These are phyloP conservation scores for Pulveroboletus frians DNA, from an alignment of 768 basidiomycete species.

Conservation along the genomic window DNA sequence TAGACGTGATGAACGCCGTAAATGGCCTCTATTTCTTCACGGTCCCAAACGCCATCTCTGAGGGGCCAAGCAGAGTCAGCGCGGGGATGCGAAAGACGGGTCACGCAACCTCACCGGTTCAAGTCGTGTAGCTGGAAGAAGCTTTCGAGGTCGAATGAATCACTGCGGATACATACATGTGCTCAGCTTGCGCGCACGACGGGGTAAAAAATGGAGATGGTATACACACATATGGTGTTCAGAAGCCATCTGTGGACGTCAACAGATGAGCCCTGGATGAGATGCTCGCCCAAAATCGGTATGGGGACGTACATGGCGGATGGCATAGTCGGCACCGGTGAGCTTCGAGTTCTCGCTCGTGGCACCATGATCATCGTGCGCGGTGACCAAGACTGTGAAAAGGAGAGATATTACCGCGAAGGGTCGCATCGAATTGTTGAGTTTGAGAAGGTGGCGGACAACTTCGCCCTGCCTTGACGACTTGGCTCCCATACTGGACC, in stretches of 20 bases:
- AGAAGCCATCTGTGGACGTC: constrained; percentile 63
- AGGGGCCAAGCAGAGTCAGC: not conserved
- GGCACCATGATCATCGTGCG: constrained; percentile 62
- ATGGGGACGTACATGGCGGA: constrained; percentile 72
- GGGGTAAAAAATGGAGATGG: not conserved
- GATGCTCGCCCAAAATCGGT: constrained; percentile 4
- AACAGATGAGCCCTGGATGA: constrained; percentile 7
- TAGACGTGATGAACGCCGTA: constrained; percentile 95
- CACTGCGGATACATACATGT: constrained; percentile 40
- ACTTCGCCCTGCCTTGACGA: not conserved
- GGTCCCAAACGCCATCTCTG: constrained; percentile 79
- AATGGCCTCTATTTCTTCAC: constrained; percentile 87
- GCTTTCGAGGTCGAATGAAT: constrained; percentile 75
- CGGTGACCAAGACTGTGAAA: constrained; percentile 30
- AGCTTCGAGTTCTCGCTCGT: constrained; percentile 56
- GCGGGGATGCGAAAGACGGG: not conserved
- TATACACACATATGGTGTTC: constrained; percentile 77
- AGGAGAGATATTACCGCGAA: constrained; percentile 39
- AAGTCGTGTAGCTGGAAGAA: constrained; percentile 97
- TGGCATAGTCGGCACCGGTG: constrained; percentile 56
- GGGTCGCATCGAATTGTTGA: constrained; percentile 41
- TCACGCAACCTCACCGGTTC: constrained; percentile 50
- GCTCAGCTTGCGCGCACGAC: not conserved
- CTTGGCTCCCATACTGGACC: constrained; percentile 6
- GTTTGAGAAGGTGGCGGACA: constrained; percentile 5